Evolutionary conservation across 768 basidiomycete species (phyloP).

Genomic region (Rhizopogon salebrosus): DNA sequence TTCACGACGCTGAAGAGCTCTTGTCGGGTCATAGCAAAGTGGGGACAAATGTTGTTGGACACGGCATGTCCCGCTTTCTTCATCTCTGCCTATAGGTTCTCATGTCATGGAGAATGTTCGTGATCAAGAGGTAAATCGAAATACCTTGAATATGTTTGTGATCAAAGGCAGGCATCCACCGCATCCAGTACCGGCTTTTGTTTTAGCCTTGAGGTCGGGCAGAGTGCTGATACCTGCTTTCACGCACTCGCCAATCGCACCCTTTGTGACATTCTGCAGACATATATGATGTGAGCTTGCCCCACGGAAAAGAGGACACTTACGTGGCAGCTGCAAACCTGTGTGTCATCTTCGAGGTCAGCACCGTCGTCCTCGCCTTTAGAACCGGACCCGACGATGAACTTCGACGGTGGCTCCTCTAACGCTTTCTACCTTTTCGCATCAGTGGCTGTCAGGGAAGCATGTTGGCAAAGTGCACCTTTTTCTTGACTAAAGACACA

Average conservation of each 20-base stretch:
- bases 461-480: constrained; percentile 28
- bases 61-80: constrained; percentile 57
- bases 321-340: constrained; percentile 68
- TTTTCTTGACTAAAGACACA: constrained; percentile 66
- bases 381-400: constrained; percentile 53
- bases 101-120: background rate
- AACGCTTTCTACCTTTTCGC: constrained; percentile 48
- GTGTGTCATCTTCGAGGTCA: constrained; percentile 67
- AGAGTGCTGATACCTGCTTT: constrained; percentile 44
- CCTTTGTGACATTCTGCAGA: constrained; percentile 57
- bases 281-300: background rate
- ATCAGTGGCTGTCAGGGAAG: background rate
- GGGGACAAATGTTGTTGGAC: constrained; percentile 57
- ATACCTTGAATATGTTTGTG: constrained; percentile 35
- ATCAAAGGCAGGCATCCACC: constrained; percentile 66
- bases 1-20: constrained; percentile 65
- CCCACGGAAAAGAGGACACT: constrained; percentile 6
- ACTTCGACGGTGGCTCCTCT: constrained; percentile 58
- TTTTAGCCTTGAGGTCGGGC: constrained; percentile 54
- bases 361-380: constrained; percentile 53
- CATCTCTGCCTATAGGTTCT: constrained; percentile 50
- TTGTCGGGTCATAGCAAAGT: constrained; percentile 58
- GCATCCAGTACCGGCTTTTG: constrained; percentile 69
- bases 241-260: constrained; percentile 45
- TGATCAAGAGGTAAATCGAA: background rate